phyloP scores from a whole-genome alignment of 768 basidiomycete species.

The Termitomyces sp. region DNA sequence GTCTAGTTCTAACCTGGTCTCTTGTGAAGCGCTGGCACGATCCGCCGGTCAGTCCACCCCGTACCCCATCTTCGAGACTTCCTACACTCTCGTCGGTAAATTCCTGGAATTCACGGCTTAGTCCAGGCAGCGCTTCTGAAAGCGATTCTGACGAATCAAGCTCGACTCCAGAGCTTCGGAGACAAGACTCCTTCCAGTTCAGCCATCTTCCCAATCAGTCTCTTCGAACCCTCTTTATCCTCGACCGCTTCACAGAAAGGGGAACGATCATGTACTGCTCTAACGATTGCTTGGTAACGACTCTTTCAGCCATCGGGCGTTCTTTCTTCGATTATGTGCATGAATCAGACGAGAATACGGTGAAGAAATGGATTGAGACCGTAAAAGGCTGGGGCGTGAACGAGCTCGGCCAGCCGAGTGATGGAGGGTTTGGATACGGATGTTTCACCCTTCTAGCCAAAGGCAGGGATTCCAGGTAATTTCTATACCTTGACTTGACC shows the following conservation, averaged over 20 bases:
- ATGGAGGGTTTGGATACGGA: constrained; percentile 82
- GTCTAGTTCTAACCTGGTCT: background rate
- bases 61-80: constrained; percentile 30
- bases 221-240: constrained; percentile 71
- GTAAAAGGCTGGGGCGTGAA: constrained; percentile 84
- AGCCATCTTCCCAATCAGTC: constrained; percentile 65
- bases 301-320: constrained; percentile 53
- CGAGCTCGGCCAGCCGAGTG: constrained; percentile 76
- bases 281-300: constrained; percentile 61
- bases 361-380: constrained; percentile 68
- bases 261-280: constrained; percentile 69
- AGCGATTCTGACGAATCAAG: constrained; percentile 14
- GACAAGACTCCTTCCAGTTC: constrained; percentile 38
- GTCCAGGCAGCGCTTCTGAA: constrained; percentile 9
- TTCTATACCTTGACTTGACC: background rate
- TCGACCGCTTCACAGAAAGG: constrained; percentile 66
- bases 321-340: constrained; percentile 75
- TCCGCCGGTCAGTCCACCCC: constrained; percentile 54
- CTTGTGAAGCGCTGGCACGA: constrained; percentile 59
- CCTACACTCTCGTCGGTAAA: constrained; percentile 23
- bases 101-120: constrained; percentile 17
- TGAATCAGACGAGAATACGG: constrained; percentile 54
- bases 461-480: constrained; percentile 59
- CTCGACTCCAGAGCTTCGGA: constrained; percentile 14
- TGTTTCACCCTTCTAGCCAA: constrained; percentile 51